Conservation (phyloP, 495 filamentous ascomycete genomes). For the Podospora fimiseda region DNA sequence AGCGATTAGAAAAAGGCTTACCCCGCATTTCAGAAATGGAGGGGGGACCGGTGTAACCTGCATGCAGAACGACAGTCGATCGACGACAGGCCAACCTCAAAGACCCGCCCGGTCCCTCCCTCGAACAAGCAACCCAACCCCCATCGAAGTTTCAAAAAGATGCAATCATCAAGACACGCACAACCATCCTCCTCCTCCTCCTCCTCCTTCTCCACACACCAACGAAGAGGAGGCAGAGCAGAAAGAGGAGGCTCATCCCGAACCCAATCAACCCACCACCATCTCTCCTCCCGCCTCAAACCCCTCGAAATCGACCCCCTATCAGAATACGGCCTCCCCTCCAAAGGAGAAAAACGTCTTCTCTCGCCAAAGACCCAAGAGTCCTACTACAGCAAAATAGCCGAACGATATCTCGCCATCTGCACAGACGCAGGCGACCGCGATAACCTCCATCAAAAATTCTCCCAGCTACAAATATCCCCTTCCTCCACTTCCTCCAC, state of each 20-base stretch:
- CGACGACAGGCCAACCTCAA: neutral
- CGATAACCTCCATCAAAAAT: slow-evolving; percentile 64
- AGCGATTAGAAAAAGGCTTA: neutral
- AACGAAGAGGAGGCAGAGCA: neutral
- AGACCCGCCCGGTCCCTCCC: neutral
- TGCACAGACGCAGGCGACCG: slow-evolving; percentile 61
- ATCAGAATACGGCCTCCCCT: slow-evolving; percentile 72
- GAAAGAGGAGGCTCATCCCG: neutral
- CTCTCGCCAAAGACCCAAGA: slow-evolving; percentile 70
- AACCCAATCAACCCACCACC: neutral
- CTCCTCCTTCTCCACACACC: slow-evolving; percentile 32
- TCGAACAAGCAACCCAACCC: neutral
- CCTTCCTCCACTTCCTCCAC: slow-evolving; percentile 36
- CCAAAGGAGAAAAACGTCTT: slow-evolving; percentile 74
- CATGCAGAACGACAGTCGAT: no score
- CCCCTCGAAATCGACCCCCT: slow-evolving; percentile 64
- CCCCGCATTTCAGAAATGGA: neutral
- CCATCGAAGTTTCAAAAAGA: neutral
- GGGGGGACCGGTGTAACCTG: no score
- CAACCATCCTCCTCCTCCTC: neutral
- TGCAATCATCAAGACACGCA: neutral
- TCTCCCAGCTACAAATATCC: slow-evolving; percentile 43
- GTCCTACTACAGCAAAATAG: slow-evolving; percentile 77
- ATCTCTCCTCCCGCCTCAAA: slow-evolving; percentile 60
- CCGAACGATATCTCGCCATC: slow-evolving; percentile 80